phyloP scores from a whole-genome alignment of 176 grass and related monocot genomes.

The Musa beccarii region DNA sequence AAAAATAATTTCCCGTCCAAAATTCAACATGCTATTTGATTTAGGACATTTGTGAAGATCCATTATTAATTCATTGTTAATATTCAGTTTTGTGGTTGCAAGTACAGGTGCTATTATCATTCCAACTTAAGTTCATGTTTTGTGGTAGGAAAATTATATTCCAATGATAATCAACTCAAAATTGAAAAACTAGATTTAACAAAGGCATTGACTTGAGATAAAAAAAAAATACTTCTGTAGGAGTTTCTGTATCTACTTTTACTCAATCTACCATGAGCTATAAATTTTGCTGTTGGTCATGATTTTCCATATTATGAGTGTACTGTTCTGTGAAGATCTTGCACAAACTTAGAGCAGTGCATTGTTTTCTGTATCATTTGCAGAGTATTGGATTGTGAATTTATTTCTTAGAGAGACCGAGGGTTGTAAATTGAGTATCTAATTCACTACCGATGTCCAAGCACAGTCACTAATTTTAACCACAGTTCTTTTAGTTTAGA shows the following conservation, averaged over 20 bases:
- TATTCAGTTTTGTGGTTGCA: not conserved
- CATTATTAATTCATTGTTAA: not conserved
- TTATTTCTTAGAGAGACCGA: not conserved
- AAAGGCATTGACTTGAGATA: not conserved
- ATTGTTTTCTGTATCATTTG: too few species aligned
- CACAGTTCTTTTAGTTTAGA: too few species aligned
- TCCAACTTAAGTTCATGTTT: not conserved
- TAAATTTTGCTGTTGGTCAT: not conserved
- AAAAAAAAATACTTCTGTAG: not conserved
- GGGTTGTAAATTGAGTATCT: not conserved
- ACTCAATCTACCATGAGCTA: too few species aligned
- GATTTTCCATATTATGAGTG: not conserved
- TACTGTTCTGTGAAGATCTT: not conserved
- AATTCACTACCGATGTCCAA: too few species aligned
- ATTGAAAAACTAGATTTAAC: not conserved
- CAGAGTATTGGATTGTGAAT: not conserved
- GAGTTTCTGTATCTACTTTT: too few species aligned
- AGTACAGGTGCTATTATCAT: not conserved
- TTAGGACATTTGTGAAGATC: not conserved
- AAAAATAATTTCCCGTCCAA: not conserved
- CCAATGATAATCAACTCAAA: not conserved
- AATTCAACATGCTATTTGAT: not conserved
- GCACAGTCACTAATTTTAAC: too few species aligned
- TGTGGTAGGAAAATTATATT: not conserved
- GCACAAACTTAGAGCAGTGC: not conserved